Evolutionary conservation across 306 rosid species (phyloP), one percentile per base, ranked within the genome.

Genomic region (Styphnolobium japonicum): DNA sequence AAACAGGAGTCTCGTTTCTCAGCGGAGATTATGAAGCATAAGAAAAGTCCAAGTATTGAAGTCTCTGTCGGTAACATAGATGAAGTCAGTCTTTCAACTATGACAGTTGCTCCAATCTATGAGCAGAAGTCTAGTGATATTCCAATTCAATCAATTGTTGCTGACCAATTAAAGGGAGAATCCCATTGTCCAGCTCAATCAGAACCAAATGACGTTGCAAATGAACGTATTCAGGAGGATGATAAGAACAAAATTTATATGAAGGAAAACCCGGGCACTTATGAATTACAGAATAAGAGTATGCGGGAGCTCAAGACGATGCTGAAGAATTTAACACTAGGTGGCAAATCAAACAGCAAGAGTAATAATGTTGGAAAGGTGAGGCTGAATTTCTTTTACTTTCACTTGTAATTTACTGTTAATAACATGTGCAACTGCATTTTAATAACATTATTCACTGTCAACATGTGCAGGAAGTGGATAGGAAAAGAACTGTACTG

Each of bases 401-500:
- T n/a, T n/a, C n/a, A n/a, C 36, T 72, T 18, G 18, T 40, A 16
- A 2, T 8, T 27, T 61, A 1, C 63, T 14, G 10, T 37, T 15
- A n/a, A n/a, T n/a, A n/a, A n/a, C n/a, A n/a, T n/a, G n/a, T n/a
- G n/a, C n/a, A 22, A 56, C 9, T 22, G 16, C 33, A 63, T 19
- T 40, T 52, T 4, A 15, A 8, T 74, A 8, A 68, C 70, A 18
- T 22, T 72, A 0, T 49, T 69, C 3, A 39, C 5, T 49, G 55
- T 53, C 2, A 6, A 22, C 40, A 21, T 71, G 71, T 68, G 77
- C 82, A 88, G 87, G 86, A 62, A 60, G 87, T 25, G 40, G 90
- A 73, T 81, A 82, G 60, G 81, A 71, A 82, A 65, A 92, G 98
- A 86, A 84, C 86, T 18, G 96, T 96, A n/a, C 77, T 94, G 80